Evolutionary conservation across 2,329 filamentous ascomycete species (phyloP).

Genomic region (Colletotrichum lentis): DNA sequence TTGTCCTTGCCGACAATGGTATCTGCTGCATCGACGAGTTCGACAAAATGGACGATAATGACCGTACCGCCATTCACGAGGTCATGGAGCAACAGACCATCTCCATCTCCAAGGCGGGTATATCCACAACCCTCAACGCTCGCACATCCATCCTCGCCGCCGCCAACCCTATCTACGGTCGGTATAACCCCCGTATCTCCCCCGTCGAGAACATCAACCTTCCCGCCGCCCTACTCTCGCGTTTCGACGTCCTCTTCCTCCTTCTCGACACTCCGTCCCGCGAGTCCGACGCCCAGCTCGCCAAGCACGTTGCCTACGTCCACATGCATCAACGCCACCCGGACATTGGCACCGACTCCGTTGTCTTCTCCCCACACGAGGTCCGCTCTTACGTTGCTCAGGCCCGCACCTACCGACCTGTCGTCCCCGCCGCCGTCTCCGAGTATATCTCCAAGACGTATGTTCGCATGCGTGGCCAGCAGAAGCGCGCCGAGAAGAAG

Average conservation of each 20-base stretch:
- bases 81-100: constrained; percentile 91
- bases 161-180: constrained; percentile 95
- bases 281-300: constrained; percentile 90
- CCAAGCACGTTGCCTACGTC: constrained; percentile 93
- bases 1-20: constrained; percentile 82
- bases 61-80: constrained; percentile 84
- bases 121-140: constrained; percentile 84
- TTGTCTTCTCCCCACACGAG: constrained; percentile 92
- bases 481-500: constrained; percentile 88
- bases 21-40: constrained; percentile 90
- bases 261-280: constrained; percentile 93
- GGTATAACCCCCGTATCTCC: constrained; percentile 96
- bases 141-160: constrained; percentile 95
- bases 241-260: constrained; percentile 96
- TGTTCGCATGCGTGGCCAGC: constrained; percentile 89
- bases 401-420: constrained; percentile 86
- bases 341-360: constrained; percentile 65
- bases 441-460: constrained; percentile 99
- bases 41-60: constrained; percentile 88
- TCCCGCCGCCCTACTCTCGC: constrained; percentile 92
- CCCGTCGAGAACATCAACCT: constrained; percentile 99
- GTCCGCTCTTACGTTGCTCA: constrained; percentile 96
- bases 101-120: constrained; percentile 79
- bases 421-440: constrained; percentile 82
- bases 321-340: constrained; percentile 97